phyloP scores from a whole-genome alignment of 2,329 filamentous ascomycete species.

The Clarireedia sp. region DNA sequence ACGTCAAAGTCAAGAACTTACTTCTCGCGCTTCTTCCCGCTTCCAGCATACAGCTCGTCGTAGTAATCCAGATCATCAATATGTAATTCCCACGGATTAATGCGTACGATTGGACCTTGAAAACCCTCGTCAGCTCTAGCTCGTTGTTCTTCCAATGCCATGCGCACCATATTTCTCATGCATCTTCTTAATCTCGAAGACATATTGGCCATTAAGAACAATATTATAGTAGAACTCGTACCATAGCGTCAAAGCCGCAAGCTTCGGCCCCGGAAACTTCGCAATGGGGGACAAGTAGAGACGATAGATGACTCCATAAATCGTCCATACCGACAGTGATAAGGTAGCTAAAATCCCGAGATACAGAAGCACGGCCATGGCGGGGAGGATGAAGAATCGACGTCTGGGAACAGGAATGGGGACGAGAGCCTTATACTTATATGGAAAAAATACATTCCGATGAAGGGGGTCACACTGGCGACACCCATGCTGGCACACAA shows the following conservation, averaged over 20 bases:
- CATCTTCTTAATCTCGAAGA: conserved; percentile 35
- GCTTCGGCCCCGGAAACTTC: conserved; percentile 28
- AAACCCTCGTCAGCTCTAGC: conserved; percentile 25
- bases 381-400: not conserved
- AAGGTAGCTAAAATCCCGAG: not conserved
- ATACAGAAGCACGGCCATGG: not conserved
- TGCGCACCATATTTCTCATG: conserved; percentile 32
- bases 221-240: conserved; percentile 36
- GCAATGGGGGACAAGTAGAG: conserved; percentile 31
- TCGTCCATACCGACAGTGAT: not conserved
- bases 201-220: conserved; percentile 35
- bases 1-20: not conserved
- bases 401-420: too few relatives aligned
- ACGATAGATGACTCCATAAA: conserved; percentile 17
- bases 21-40: conserved; percentile 11
- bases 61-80: conserved; percentile 32
- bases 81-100: conserved; percentile 32
- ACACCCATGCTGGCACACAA: too few relatives aligned
- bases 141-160: not conserved
- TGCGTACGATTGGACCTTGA: conserved; percentile 4
- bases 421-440: too few relatives aligned
- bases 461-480: too few relatives aligned
- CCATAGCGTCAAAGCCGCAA: conserved; percentile 27
- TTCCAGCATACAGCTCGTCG: conserved; percentile 32
- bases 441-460: too few relatives aligned